These are phyloP conservation scores for Phoma herbarum DNA, from an alignment of 2,329 filamentous ascomycete genomes.

Conservation along the genomic window DNA sequence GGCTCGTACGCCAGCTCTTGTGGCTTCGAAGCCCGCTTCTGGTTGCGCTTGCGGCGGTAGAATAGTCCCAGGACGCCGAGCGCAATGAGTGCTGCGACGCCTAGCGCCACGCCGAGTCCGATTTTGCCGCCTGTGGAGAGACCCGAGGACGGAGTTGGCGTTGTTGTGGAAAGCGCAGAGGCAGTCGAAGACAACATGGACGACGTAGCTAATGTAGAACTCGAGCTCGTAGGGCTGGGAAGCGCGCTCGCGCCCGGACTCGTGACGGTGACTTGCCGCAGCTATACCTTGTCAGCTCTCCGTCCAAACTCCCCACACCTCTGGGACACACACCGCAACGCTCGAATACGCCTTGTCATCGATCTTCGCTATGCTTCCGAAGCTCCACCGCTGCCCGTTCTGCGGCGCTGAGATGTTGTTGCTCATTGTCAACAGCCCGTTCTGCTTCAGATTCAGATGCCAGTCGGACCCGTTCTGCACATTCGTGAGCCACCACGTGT, in stretches of 20 bases:
- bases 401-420: constrained; percentile 26
- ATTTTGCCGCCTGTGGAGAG: constrained; percentile 35
- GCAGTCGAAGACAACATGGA: not conserved
- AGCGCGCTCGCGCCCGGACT: not conserved
- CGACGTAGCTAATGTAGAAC: not conserved
- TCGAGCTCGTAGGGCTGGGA: not conserved
- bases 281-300: not conserved
- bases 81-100: constrained; percentile 28
- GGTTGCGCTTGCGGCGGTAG: constrained; percentile 29
- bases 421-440: constrained; percentile 21
- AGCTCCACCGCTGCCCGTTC: constrained; percentile 25
- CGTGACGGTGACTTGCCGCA: not conserved
- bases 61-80: constrained; percentile 75
- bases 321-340: constrained; percentile 18
- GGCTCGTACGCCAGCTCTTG: not conserved
- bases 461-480: constrained; percentile 29
- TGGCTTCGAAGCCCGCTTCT: not conserved
- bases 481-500: constrained; percentile 32
- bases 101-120: constrained; percentile 31
- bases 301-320: not conserved
- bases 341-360: constrained; percentile 28
- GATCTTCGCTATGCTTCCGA: constrained; percentile 24
- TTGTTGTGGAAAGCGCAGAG: not conserved
- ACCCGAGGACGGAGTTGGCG: constrained; percentile 9
- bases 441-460: constrained; percentile 21